Conservation (phyloP, 2,329 filamentous ascomycete species). For the Penicillium frequentans region DNA sequence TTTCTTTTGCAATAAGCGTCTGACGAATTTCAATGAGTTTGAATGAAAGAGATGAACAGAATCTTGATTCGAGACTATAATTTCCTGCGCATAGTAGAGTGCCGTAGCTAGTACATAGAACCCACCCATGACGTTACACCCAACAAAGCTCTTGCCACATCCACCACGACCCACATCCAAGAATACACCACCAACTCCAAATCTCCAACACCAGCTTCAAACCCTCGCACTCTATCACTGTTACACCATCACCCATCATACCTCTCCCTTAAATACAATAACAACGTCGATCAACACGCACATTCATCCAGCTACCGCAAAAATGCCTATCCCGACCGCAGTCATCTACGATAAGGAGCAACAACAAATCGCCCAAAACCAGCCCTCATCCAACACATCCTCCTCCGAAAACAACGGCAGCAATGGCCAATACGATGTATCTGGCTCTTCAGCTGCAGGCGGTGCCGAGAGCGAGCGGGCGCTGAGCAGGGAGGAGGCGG, state of each 20-base stretch:
- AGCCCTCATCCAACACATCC: conserved; percentile 3
- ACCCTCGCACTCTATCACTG: background rate
- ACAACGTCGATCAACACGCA: background rate
- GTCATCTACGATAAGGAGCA: conserved; percentile 17
- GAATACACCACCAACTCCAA: background rate
- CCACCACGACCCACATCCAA: background rate
- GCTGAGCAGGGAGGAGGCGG: conserved; percentile 45
- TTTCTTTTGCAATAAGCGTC: background rate
- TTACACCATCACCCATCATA: background rate
- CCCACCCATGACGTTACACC: conserved; percentile 1
- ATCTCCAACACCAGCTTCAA: background rate
- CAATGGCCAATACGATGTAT: conserved; percentile 8
- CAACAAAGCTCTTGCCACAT: conserved; percentile 1
- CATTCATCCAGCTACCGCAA: background rate
- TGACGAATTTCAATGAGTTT: background rate
- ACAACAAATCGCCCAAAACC: conserved; percentile 9
- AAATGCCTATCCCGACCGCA: conserved; percentile 24
- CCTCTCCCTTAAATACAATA: background rate
- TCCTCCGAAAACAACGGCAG: background rate
- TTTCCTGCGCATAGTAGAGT: background rate
- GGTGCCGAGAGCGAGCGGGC: conserved; percentile 20
- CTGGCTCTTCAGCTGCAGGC: conserved; percentile 14
- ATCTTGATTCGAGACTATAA: background rate
- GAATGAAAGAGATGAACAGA: background rate
- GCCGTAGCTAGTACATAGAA: background rate